A percentile compares a stretch with the other conserved stretches of the same genome.
Evolutionary conservation across 495 filamentous ascomycete genomes (phyloP).

Genomic region (Sordaria brevicollis): DNA sequence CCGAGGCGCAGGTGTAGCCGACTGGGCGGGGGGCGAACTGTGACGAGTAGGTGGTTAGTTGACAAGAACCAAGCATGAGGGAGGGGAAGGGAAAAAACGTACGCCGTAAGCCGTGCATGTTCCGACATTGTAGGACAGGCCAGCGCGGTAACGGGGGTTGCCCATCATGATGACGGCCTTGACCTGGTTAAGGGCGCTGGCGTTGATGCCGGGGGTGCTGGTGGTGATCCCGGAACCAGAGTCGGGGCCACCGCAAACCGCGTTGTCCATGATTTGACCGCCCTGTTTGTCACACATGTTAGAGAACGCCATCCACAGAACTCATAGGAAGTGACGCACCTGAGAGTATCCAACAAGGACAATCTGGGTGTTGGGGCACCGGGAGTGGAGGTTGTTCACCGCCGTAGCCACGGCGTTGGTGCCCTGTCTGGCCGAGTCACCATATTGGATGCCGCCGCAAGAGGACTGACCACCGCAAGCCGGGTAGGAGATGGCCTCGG

Average conservation of each 20-base stretch:
- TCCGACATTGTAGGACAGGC: constrained; percentile 51
- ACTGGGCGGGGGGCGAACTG: constrained; percentile 46
- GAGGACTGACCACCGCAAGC: constrained; percentile 39
- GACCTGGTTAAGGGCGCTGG: constrained; percentile 28
- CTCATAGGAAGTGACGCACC: constrained; percentile 29
- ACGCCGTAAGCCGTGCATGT: constrained; percentile 49
- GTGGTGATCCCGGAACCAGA: constrained; percentile 9
- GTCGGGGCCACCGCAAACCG: constrained; percentile 49
- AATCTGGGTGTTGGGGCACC: constrained; percentile 45
- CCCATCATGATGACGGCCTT: constrained; percentile 56
- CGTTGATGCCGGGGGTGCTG: constrained; percentile 29
- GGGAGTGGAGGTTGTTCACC: constrained; percentile 41
- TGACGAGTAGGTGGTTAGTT: constrained; percentile 1
- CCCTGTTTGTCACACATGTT: constrained; percentile 28
- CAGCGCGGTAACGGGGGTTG: constrained; percentile 42
- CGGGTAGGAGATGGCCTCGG: constrained; percentile 42
- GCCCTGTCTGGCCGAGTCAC: constrained; percentile 40
- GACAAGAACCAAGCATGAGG: not conserved
- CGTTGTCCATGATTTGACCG: constrained; percentile 54
- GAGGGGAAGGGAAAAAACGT: constrained; percentile 16
- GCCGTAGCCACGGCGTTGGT: constrained; percentile 41
- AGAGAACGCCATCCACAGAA: not conserved
- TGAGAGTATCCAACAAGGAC: constrained; percentile 57
- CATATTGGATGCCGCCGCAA: constrained; percentile 44
- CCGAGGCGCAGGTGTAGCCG: constrained; percentile 44